Evolutionary conservation across 805 yeast genomes (phyloP), one percentile per base, ranked within the genome.

Genomic region (Metschnikowia vanudenii): DNA sequence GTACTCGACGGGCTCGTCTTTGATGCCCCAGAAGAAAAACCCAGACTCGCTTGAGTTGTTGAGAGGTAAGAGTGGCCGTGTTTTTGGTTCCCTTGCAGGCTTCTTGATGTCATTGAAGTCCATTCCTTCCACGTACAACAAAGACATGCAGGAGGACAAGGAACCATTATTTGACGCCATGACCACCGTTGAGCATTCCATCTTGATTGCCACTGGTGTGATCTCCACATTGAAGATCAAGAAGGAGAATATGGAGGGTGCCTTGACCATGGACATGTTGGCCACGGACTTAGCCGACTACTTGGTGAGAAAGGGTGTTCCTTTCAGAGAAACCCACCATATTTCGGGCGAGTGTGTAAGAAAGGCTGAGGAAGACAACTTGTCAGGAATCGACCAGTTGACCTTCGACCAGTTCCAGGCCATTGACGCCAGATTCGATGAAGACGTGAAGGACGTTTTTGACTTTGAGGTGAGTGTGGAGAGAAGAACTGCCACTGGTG

Each of bases 21-120:
- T 94, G 63, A 94, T 94, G 99, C 99, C 99, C 19, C 99, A 94
- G 71, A 94, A 94, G 82, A 94, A 94, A 71, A 94, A 94, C 72
- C 97, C 99, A 3, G 99, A 94, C 67, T 88, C 96, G 24, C 75
- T 94, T 56, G 99, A 94, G 73, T 78, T 94, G 52, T 78, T 95
- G 62, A 81, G 99, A 69, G 99, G 99, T 49, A 94, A 94, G 71
- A 84, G 95, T 10, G 99, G 99, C 45, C 84, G 99, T 68, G 96
- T 89, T 5, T 91, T 94, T 61, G 99, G 99, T 65, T 84, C 91
- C 22, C 74, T 94, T 50, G 82, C 96, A 20, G 99, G 99, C 1
- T 94, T 94, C 74, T 77, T 94, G 79, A 94, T 94, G 97, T 82
- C 96, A 19, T 76, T 89, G 60, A 94, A 94, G 70, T 90, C 96